Conservation (phyloP, 331 rosid species). For the Spiraea crenata region DNA sequence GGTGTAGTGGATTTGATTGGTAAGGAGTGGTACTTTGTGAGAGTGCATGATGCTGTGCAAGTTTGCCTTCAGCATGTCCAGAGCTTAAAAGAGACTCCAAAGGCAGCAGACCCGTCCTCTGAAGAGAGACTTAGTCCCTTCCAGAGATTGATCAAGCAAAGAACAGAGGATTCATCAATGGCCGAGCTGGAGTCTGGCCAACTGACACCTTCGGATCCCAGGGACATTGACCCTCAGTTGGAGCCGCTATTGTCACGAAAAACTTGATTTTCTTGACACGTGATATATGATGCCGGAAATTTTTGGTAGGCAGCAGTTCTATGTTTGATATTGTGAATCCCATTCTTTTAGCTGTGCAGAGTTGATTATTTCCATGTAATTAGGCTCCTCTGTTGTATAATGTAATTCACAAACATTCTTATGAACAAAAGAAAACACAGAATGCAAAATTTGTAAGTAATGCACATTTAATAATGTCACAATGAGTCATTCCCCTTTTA, state of each 20-base stretch:
- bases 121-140: slow-evolving; percentile 44
- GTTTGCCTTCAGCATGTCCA: slow-evolving; percentile 91
- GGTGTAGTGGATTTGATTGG: slow-evolving; percentile 84
- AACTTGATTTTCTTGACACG: slow-evolving; percentile 24
- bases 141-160: slow-evolving; percentile 40
- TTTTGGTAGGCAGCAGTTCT: slow-evolving; percentile 19
- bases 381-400: slow-evolving; percentile 24
- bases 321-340: neutral
- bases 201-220: slow-evolving; percentile 31
- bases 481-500: neutral
- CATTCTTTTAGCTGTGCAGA: slow-evolving; percentile 26
- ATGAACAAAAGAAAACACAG: neutral
- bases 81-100: slow-evolving; percentile 39
- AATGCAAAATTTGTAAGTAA: neutral
- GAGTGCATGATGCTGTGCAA: slow-evolving; percentile 98
- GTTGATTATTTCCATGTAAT: slow-evolving; percentile 22
- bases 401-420: neutral
- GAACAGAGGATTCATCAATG: slow-evolving; percentile 46
- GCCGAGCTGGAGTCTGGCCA: slow-evolving; percentile 62
- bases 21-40: slow-evolving; percentile 92
- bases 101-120: slow-evolving; percentile 20
- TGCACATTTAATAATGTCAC: neutral
- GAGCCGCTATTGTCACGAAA: slow-evolving; percentile 74
- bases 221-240: slow-evolving; percentile 44
- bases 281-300: neutral